Conservation (phyloP, 441 rosid species). For the Eruca vesicaria region DNA sequence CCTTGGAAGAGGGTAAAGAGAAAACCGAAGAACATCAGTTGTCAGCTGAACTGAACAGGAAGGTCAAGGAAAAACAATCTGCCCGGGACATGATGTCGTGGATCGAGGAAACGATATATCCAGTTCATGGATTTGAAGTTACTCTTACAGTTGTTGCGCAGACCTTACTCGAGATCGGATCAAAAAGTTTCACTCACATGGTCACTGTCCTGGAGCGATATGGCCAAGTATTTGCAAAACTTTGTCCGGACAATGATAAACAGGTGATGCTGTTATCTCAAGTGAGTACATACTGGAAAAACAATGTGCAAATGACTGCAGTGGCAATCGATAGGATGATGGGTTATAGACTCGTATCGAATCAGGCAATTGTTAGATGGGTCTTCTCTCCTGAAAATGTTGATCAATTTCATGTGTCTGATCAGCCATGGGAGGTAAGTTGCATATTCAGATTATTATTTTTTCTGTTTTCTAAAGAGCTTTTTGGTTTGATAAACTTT, state of each 20-base stretch:
- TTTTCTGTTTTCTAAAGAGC: background rate
- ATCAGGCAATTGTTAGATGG: constrained; percentile 94
- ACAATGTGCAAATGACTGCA: constrained; percentile 84
- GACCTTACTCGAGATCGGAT: constrained; percentile 90
- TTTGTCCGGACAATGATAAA: constrained; percentile 82
- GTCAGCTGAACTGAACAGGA: constrained; percentile 72
- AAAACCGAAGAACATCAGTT: constrained; percentile 67
- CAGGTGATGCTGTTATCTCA: constrained; percentile 81
- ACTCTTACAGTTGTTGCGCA: constrained; percentile 74
- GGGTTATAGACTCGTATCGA: constrained; percentile 97
- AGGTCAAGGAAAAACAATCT: constrained; percentile 86
- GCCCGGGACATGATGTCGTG: constrained; percentile 78
- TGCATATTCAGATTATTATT: background rate
- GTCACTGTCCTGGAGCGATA: constrained; percentile 95
- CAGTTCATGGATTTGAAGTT: constrained; percentile 71
- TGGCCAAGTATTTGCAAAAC: constrained; percentile 76
- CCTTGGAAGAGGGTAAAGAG: constrained; percentile 67
- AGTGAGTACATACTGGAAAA: constrained; percentile 88
- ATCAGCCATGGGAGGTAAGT: constrained; percentile 94
- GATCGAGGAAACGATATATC: constrained; percentile 77
- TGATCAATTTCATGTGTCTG: constrained; percentile 83
- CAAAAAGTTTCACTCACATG: constrained; percentile 98
- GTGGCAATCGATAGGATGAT: constrained; percentile 97
- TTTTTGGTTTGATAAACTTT: background rate
- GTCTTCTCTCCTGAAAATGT: constrained; percentile 82